Base-by-base conservation (phyloP, 2,329 filamentous ascomycete species). In the Colletotrichum sp. region DNA sequence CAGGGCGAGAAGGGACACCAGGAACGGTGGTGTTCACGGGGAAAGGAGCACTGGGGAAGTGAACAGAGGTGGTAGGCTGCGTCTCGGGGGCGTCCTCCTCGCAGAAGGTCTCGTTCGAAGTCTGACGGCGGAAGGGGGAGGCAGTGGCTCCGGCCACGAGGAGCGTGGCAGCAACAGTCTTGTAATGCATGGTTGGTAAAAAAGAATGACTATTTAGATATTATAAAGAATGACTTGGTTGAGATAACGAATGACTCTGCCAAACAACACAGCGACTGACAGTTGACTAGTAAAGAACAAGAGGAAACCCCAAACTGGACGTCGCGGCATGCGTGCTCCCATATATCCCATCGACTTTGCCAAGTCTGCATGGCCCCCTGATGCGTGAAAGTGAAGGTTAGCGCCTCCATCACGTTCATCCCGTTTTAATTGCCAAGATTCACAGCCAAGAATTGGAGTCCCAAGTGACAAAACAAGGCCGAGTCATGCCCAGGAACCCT, bases 121-220 rank as follows among this genome's bases (percentile, higher is more conserved):
- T 49, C 57, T 64, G 70, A 49, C 75, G 75, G 67, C 62, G 57
- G 59, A 68, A 73, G 18, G 76, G 76, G 8, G 68, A 65, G 21
- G 76, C 76, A 5, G 64, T 67, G 13, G 76, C 76, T 64, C 76
- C 74, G 26, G 75, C 76, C 64, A 77, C 76, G 49, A 77, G 71
- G 68, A 76, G 73, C 5, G 74, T 67, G 49, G 74, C 44, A 9
- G 71, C 59, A 44, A 76, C 59, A 28, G 75, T 71, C 59, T 73
- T 71, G 75, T 71, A 49, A 71, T 73, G 74, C 76, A 77, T 77
- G 32, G n/a, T 62, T 62, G 64, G 18, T 15, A 18, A 71, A 65
- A 44, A 65, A 59, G 55, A 71, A 28, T 34, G 68, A 49, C 21
- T 49, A 62, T 62, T 64, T 18, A 34, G 26, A 28, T 68, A 52